Conservation (phyloP, 352 stramenopile species). For the Phytopythium litorale region DNA sequence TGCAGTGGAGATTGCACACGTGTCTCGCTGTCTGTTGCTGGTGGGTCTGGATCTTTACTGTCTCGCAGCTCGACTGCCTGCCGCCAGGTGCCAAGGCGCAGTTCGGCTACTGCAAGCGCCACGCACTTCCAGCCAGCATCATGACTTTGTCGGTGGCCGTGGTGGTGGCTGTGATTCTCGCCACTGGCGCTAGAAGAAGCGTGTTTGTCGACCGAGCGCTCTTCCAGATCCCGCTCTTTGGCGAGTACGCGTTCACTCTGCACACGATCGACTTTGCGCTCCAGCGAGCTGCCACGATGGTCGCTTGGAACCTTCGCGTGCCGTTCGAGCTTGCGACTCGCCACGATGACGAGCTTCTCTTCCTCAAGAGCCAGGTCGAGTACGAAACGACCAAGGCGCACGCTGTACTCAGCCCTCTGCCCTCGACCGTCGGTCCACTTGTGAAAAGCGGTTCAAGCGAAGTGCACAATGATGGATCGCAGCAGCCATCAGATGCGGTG, state of each 20-base stretch:
- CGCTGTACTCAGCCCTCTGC: no score
- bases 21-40: conserved; percentile 10
- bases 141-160: background rate
- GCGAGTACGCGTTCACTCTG: background rate
- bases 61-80: background rate
- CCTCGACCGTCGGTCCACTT: background rate
- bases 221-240: background rate
- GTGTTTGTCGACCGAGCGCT: background rate
- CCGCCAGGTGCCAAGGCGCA: background rate
- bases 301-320: background rate
- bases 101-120: background rate
- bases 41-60: background rate
- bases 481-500: no score
- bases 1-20: conserved; percentile 21
- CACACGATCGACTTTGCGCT: background rate
- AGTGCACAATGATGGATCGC: no score
- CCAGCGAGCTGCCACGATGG: background rate
- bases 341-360: background rate
- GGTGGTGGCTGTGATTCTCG: background rate
- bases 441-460: background rate
- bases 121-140: background rate
- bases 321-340: background rate
- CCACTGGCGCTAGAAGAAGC: background rate
- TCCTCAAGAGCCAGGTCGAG: background rate
- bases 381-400: background rate